Evolutionary conservation across 1,284 basidiomycete species (phyloP).

Genomic region (Cronartium ribicola): DNA sequence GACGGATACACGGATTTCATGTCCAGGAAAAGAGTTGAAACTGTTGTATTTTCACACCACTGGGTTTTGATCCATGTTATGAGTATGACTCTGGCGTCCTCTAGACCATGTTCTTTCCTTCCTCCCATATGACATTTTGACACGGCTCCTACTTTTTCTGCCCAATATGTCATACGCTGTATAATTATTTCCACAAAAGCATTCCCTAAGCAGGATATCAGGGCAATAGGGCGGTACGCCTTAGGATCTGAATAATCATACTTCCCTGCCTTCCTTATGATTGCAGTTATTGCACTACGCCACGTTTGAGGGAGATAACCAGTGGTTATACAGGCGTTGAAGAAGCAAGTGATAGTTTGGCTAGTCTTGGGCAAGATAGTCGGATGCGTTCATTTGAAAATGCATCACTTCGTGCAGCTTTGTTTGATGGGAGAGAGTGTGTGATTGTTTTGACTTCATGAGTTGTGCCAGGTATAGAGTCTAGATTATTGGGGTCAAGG

Average conservation of each 20-base stretch:
- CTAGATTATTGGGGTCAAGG: not conserved
- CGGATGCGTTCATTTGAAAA: constrained; percentile 10
- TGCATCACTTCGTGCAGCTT: not conserved
- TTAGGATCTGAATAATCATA: constrained; percentile 8
- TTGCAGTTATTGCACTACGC: constrained; percentile 4
- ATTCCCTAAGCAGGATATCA: constrained; percentile 2
- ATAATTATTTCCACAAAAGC: constrained; percentile 7
- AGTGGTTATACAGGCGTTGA: constrained; percentile 6
- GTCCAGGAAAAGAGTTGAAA: too few relatives aligned
- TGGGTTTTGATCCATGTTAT: too few relatives aligned
- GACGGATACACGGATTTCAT: too few relatives aligned
- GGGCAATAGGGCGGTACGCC: constrained; percentile 16
- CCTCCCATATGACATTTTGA: constrained; percentile 23
- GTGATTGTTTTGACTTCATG: not conserved
- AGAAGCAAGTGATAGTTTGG: not conserved
- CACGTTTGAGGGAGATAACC: not conserved
- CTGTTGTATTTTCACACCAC: too few relatives aligned
- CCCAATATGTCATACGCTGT: constrained; percentile 10
- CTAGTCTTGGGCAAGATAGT: not conserved
- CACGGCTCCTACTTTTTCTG: not conserved
- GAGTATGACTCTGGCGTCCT: too few relatives aligned
- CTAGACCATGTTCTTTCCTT: not conserved
- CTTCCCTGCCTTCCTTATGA: constrained; percentile 16
- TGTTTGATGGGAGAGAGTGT: not conserved
- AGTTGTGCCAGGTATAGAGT: not conserved